These are phyloP conservation scores for Beauveria australis DNA, from an alignment of 2,329 filamentous ascomycete species.

Conservation along the genomic window DNA sequence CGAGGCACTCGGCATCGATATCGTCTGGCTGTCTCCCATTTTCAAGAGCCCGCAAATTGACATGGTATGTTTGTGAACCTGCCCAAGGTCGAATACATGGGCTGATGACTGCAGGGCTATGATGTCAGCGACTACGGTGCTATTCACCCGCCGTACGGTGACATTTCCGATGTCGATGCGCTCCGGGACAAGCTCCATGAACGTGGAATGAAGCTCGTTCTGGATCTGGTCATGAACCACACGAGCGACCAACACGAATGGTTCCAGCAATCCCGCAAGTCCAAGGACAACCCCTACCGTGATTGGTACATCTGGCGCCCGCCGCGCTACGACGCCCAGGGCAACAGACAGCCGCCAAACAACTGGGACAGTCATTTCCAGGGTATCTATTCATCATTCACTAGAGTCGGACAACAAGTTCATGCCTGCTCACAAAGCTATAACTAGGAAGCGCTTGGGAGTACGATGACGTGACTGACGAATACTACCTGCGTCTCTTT, in stretches of 20 bases:
- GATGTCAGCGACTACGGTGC: constrained; percentile 61
- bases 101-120: constrained; percentile 41
- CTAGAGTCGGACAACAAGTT: neutral
- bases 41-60: constrained; percentile 51
- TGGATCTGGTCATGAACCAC: constrained; percentile 70
- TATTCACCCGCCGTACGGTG: constrained; percentile 60
- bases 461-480: constrained; percentile 39
- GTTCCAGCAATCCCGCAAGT: constrained; percentile 48
- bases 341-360: constrained; percentile 52
- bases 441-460: constrained; percentile 37
- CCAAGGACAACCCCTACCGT: constrained; percentile 44
- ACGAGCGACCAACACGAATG: constrained; percentile 50
- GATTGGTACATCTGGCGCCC: constrained; percentile 61
- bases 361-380: constrained; percentile 42
- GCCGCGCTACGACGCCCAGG: constrained; percentile 46
- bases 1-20: constrained; percentile 46
- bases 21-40: constrained; percentile 46
- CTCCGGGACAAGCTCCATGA: constrained; percentile 53
- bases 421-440: neutral
- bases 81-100: neutral
- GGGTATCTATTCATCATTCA: constrained; percentile 12
- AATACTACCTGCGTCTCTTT: constrained; percentile 61
- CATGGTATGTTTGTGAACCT: constrained; percentile 36
- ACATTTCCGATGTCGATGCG: constrained; percentile 56
- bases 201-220: constrained; percentile 59